These are phyloP conservation scores for Guillardia theta DNA, from an alignment of 78 protist species.

Conservation along the genomic window DNA sequence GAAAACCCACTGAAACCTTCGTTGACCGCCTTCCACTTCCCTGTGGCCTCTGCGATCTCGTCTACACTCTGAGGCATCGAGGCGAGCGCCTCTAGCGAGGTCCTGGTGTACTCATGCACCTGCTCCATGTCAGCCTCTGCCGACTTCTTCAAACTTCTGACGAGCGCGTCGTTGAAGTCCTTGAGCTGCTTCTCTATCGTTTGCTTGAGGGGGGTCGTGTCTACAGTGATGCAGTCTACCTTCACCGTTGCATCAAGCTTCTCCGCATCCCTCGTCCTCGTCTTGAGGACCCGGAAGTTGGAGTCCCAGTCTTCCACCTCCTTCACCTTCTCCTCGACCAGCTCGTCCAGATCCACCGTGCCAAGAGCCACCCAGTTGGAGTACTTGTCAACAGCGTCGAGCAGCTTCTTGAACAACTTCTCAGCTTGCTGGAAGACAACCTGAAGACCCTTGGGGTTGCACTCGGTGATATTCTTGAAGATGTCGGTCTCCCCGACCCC, in stretches of 20 bases:
- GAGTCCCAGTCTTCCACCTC: constrained; percentile 61
- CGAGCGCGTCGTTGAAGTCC: constrained; percentile 15
- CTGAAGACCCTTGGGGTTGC: constrained; percentile 48
- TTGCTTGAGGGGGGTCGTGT: constrained; percentile 38
- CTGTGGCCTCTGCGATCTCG: constrained; percentile 60
- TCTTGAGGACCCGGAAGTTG: constrained; percentile 63
- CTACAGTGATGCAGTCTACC: constrained; percentile 50
- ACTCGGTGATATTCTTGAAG: constrained; percentile 58
- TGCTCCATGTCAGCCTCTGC: not conserved
- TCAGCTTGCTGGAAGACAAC: constrained; percentile 56
- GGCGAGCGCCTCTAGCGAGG: constrained; percentile 33
- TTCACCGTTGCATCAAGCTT: constrained; percentile 43
- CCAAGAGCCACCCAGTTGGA: constrained; percentile 66
- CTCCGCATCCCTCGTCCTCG: constrained; percentile 53
- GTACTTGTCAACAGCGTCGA: not conserved
- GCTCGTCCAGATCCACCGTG: not conserved
- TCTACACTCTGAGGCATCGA: constrained; percentile 44
- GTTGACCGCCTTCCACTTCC: not conserved
- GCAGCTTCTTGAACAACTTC: constrained; percentile 46
- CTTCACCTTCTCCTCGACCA: not conserved
- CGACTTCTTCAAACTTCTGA: constrained; percentile 30
- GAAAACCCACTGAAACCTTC: not conserved
- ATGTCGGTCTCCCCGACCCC: constrained; percentile 61
- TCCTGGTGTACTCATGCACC: constrained; percentile 29
- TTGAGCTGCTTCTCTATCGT: constrained; percentile 56